Evolutionary conservation across 148 eudicot species (phyloP).

Genomic region (Chenopodium berlandieri): DNA sequence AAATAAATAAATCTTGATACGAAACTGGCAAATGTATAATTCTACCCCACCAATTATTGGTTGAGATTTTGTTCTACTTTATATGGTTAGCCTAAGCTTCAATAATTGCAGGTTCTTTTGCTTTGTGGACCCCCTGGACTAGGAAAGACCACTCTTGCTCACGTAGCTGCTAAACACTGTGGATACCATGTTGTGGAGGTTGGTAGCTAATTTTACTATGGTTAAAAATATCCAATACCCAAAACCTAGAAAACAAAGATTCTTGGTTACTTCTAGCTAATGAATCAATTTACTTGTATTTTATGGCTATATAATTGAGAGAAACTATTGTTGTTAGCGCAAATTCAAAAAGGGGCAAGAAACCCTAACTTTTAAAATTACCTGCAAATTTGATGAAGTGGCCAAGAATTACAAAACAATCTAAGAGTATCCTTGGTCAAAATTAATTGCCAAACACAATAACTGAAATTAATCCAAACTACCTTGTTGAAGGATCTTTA

Average conservation of each 20-base stretch:
- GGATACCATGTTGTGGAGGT: slow-evolving; percentile 99
- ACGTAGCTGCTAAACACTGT: slow-evolving; percentile 94
- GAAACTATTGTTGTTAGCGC: no score
- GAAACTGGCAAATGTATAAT: not conserved
- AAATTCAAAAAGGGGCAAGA: no score
- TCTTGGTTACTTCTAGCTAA: not conserved
- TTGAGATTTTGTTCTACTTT: not conserved
- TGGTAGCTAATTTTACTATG: not conserved
- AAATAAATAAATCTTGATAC: not conserved
- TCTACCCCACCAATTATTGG: not conserved
- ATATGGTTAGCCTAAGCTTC: not conserved
- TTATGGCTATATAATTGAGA: not conserved
- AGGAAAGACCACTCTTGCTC: slow-evolving; percentile 98
- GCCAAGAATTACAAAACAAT: no score
- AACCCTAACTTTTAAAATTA: no score
- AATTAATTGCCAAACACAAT: no score
- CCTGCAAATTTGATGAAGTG: no score
- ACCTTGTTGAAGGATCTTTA: no score
- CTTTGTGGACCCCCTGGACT: slow-evolving; percentile 98
- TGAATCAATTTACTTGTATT: not conserved
- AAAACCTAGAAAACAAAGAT: not conserved
- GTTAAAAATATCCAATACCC: not conserved
- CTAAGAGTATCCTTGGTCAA: no score
- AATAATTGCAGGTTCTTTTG: slow-evolving; percentile 70
- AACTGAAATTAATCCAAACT: no score